Percentiles rank a stretch among this genome's conserved stretches.
phyloP scores from a whole-genome alignment of 2,329 filamentous ascomycete species.

The Xylariaceae sp. region DNA sequence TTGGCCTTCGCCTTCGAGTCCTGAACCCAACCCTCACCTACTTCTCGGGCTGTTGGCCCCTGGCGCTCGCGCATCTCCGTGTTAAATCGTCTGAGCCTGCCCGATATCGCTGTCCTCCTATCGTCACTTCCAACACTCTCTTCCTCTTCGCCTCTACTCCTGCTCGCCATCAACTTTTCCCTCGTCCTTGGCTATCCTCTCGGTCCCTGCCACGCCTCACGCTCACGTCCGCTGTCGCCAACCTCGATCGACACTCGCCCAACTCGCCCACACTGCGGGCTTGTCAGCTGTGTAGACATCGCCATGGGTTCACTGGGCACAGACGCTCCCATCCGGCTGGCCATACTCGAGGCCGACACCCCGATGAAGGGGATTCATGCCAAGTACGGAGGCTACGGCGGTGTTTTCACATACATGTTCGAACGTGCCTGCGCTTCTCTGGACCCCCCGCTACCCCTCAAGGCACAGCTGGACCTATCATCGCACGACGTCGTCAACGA shows the following conservation, averaged over 20 bases:
- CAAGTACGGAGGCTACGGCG: constrained; percentile 69
- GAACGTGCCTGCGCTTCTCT: constrained; percentile 48
- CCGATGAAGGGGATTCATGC: constrained; percentile 61
- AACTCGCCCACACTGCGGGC: background rate
- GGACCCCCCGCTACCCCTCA: constrained; percentile 36
- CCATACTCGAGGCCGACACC: constrained; percentile 83
- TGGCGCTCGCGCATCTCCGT: no score
- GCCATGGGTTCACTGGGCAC: constrained; percentile 29
- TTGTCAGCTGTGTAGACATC: background rate
- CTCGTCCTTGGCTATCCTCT: no score
- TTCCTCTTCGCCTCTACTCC: no score
- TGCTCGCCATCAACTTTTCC: no score
- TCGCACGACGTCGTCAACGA: constrained; percentile 67
- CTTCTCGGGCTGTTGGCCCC: no score
- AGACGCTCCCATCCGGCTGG: constrained; percentile 63
- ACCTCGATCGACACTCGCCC: background rate
- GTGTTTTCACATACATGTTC: constrained; percentile 63
- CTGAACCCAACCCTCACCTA: no score
- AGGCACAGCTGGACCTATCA: constrained; percentile 53
- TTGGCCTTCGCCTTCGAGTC: no score
- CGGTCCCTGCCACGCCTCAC: no score
- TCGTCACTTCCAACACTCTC: no score
- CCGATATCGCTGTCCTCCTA: no score
- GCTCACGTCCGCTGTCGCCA: background rate
- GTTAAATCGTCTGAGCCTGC: no score